phyloP scores from a whole-genome alignment of 202 grass and related monocot genomes.

The Schoenoplectus tabernaemontani region DNA sequence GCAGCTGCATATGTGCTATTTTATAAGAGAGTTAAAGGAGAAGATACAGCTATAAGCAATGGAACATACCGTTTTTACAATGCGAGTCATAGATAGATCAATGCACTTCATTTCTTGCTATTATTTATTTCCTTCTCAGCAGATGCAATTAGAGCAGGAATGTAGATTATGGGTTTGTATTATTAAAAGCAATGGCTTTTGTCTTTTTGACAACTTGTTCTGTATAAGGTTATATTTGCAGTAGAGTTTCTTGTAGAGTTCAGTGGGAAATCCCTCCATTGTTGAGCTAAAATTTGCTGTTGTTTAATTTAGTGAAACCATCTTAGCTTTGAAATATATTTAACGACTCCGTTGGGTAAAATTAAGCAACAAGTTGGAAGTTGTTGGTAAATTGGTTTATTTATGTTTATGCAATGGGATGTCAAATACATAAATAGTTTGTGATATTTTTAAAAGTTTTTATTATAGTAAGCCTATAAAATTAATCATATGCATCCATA shows the following conservation, averaged over 20 bases:
- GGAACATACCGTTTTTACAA: slow-evolving; percentile 45
- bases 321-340: background rate
- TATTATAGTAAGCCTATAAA: too few relatives aligned
- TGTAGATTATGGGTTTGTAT: slow-evolving; percentile 17
- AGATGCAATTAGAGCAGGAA: slow-evolving; percentile 17
- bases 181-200: slow-evolving; percentile 12
- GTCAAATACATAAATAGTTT: too few relatives aligned
- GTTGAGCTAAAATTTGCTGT: background rate
- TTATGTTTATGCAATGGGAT: too few relatives aligned
- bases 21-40: slow-evolving; percentile 68
- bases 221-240: background rate
- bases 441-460: too few relatives aligned
- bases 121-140: slow-evolving; percentile 8
- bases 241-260: too few relatives aligned
- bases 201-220: background rate
- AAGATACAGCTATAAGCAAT: slow-evolving; percentile 44
- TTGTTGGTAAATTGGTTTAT: too few relatives aligned
- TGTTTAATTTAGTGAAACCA: background rate
- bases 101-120: slow-evolving; percentile 18
- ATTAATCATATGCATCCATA: too few relatives aligned
- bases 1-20: slow-evolving; percentile 96
- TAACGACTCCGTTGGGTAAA: background rate
- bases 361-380: background rate
- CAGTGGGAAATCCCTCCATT: background rate
- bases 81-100: slow-evolving; percentile 42